phyloP scores from a whole-genome alignment of 2,329 filamentous ascomycete species.

The Trichoderma sp. region DNA sequence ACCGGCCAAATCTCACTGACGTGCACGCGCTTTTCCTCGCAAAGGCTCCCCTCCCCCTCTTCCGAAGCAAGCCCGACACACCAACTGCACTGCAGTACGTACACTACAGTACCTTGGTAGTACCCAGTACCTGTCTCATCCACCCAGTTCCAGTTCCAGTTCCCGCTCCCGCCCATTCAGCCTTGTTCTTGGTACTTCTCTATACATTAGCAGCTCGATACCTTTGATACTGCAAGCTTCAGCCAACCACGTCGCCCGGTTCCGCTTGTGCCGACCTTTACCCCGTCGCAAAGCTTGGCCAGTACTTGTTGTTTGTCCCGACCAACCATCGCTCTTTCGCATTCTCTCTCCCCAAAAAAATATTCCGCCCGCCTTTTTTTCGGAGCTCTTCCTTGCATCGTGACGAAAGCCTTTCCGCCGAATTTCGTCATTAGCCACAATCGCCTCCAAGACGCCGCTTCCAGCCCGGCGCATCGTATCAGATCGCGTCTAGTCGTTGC shows the following conservation, averaged over 20 bases:
- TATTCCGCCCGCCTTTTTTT: slow-evolving; percentile 9
- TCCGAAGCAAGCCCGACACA: neutral
- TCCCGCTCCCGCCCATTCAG: too few species aligned
- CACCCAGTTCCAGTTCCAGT: neutral
- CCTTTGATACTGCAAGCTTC: too few species aligned
- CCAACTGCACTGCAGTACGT: neutral
- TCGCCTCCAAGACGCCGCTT: neutral
- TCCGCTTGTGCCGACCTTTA: slow-evolving; percentile 13
- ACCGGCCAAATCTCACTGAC: slow-evolving; percentile 43
- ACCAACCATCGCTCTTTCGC: slow-evolving; percentile 20
- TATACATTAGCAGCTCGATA: too few species aligned
- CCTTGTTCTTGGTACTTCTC: too few species aligned
- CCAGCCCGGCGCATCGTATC: neutral
- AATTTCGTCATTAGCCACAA: slow-evolving; percentile 7
- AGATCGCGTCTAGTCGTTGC: neutral
- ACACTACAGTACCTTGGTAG: neutral
- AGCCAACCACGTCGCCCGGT: slow-evolving; percentile 18
- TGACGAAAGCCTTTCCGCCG: slow-evolving; percentile 13
- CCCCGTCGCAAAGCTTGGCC: slow-evolving; percentile 2
- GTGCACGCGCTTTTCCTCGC: slow-evolving; percentile 46
- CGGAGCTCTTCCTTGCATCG: slow-evolving; percentile 12
- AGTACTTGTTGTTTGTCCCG: slow-evolving; percentile 11
- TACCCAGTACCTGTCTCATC: neutral
- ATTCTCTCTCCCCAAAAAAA: slow-evolving; percentile 14
- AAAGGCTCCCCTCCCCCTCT: slow-evolving; percentile 31